A percentile compares a stretch with the other conserved stretches of the same genome.
These are phyloP conservation scores for Suhomyces panamericanus DNA, from an alignment of 1,139 yeast species.

Conservation along the genomic window DNA sequence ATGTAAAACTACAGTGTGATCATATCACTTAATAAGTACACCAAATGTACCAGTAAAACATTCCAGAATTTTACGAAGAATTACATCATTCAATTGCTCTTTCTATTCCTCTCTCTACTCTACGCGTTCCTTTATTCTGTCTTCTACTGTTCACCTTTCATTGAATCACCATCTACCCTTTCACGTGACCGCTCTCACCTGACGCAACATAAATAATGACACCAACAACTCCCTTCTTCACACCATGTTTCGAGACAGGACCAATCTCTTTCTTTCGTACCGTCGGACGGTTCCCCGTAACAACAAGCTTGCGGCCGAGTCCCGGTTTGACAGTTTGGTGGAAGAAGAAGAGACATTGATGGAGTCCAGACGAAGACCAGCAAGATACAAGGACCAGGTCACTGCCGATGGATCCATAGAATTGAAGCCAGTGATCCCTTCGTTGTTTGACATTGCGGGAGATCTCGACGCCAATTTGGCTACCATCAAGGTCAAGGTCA, in stretches of 20 bases:
- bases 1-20: no score
- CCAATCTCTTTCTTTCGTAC: conserved; percentile 68
- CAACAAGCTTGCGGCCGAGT: conserved; percentile 16
- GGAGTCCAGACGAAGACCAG: conserved; percentile 20
- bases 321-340: conserved; percentile 40
- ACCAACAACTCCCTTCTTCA: background rate
- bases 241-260: conserved; percentile 69
- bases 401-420: conserved; percentile 38
- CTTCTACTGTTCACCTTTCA: no score
- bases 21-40: no score
- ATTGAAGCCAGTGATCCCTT: conserved; percentile 66
- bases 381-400: conserved; percentile 15
- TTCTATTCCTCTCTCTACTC: no score
- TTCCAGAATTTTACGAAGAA: no score
- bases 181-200: background rate
- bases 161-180: no score
- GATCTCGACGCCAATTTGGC: conserved; percentile 66
- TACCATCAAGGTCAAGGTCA: conserved; percentile 50
- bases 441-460: conserved; percentile 69
- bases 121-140: no score
- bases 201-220: background rate
- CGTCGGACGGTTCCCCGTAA: conserved; percentile 67
- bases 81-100: no score
- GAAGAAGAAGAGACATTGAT: conserved; percentile 62
- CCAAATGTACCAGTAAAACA: no score